phyloP scores from a whole-genome alignment of 1,284 basidiomycete genomes.

The Singerocomus inundabilis region DNA sequence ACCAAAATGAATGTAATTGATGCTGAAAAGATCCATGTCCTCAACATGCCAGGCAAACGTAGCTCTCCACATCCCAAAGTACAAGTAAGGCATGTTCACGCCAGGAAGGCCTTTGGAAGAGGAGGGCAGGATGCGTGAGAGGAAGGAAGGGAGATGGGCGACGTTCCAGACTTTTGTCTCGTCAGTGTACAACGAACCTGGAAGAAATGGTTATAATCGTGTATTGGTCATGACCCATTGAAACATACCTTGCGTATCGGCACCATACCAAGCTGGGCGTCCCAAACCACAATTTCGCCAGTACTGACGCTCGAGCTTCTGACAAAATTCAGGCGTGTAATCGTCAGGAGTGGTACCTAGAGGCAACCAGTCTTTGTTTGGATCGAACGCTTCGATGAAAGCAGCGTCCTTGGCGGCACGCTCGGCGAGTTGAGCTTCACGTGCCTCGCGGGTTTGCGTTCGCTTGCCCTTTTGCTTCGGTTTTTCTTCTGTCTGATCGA shows the following conservation, averaged over 20 bases:
- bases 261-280: conserved; percentile 93
- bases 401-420: conserved; percentile 53
- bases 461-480: conserved; percentile 46
- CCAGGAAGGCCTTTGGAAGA: conserved; percentile 79
- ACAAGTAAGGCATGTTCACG: conserved; percentile 96
- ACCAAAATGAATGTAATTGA: conserved; percentile 99
- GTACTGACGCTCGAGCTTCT: conserved; percentile 84
- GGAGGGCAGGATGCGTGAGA: conserved; percentile 76
- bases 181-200: conserved; percentile 85
- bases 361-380: conserved; percentile 76
- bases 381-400: conserved; percentile 73
- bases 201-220: background rate
- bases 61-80: conserved; percentile 99
- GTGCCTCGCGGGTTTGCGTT: conserved; percentile 46
- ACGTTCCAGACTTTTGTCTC: conserved; percentile 91
- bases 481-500: conserved; percentile 32
- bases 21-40: conserved; percentile 96
- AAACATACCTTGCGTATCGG: conserved; percentile 81
- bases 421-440: conserved; percentile 53
- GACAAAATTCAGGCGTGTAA: conserved; percentile 85
- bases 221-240: background rate
- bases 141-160: conserved; percentile 82
- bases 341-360: conserved; percentile 65
- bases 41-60: conserved; percentile 99
- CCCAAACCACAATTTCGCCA: conserved; percentile 92